Percentiles rank a stretch among this genome's conserved stretches.
Conservation (phyloP, 2,329 filamentous ascomycete genomes). For the Exophiala bonariae region DNA sequence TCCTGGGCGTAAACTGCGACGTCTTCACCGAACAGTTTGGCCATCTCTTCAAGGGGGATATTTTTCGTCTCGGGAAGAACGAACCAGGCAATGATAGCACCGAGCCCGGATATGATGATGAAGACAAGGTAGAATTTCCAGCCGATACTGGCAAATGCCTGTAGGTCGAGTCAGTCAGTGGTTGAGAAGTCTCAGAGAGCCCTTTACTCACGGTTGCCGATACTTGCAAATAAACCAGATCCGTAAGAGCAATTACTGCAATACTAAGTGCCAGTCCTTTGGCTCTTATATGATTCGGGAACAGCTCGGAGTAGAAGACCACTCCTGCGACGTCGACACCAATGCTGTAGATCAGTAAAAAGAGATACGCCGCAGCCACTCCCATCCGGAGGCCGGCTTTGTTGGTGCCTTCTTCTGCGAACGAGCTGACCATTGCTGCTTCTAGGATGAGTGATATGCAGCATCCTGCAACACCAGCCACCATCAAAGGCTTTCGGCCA, state of each 20-base stretch:
- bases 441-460: constrained; percentile 39
- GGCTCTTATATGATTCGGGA: constrained; percentile 13
- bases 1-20: constrained; percentile 4
- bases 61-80: constrained; percentile 32
- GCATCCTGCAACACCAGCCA: constrained; percentile 38
- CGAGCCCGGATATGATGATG: constrained; percentile 6
- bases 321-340: constrained; percentile 18
- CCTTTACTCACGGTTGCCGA: not conserved
- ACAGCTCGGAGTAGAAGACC: constrained; percentile 19
- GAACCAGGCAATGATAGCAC: constrained; percentile 6
- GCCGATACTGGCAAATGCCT: constrained; percentile 2
- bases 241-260: constrained; percentile 4
- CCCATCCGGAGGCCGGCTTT: constrained; percentile 35
- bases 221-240: constrained; percentile 8
- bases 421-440: constrained; percentile 36
- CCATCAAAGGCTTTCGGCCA: constrained; percentile 28
- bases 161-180: not conserved
- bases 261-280: constrained; percentile 6
- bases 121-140: constrained; percentile 28
- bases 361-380: constrained; percentile 42
- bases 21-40: constrained; percentile 34
- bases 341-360: constrained; percentile 41
- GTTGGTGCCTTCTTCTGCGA: constrained; percentile 29
- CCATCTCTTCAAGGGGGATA: constrained; percentile 35
- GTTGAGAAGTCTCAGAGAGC: not conserved